Base-by-base conservation (phyloP, 2,329 filamentous ascomycete species). In the Verticillium isaacii region DNA sequence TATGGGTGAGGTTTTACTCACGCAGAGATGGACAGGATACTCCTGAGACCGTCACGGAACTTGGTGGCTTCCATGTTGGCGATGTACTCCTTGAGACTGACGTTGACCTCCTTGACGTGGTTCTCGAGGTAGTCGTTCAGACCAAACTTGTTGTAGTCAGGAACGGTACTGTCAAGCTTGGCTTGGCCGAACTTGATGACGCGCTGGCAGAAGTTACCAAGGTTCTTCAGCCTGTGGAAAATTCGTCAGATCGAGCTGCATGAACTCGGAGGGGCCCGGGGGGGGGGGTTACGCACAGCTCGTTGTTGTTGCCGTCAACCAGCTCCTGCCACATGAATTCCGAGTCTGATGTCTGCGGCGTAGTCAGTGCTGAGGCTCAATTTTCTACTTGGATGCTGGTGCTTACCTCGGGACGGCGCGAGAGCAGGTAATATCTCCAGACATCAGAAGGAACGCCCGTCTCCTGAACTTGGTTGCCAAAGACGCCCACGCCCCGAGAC, bases 361-460 rank as follows among this genome's bases (percentile, higher is more conserved):
- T 56, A 2, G 12, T 34, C 39, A 32, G 19, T 11, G 32, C 5
- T 12, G 23, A 23, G 7, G 19, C 19, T 4, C 8, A 32, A 29
- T 14, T 4, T 12, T 12, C 5, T 1, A 14, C 3, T 11, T 5
- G 8, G 12, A 11, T 23, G 3, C 9, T 12, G 29, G 23, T 11
- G n/a, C 41, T 29, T 3, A 61, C 60, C 61, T 97, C 93, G 0
- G 93, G 93, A 61, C 93, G 86, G 73, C 91, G 89, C 55, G 92
- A 90, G 41, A 97, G 82, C 25, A 97, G 85, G 78, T 95, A 97
- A 77, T 94, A 97, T 67, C 93, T 84, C 92, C 93, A 97, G n/a
- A 97, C 91, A 65, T 94, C 91, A 0, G 92, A 82, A 17, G 89
- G 85, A 19, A 97, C 85, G 23, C 92, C 93, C 9, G 92, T 97